Conservation (phyloP, 345 rosid genomes). For the Brassica rapa region DNA sequence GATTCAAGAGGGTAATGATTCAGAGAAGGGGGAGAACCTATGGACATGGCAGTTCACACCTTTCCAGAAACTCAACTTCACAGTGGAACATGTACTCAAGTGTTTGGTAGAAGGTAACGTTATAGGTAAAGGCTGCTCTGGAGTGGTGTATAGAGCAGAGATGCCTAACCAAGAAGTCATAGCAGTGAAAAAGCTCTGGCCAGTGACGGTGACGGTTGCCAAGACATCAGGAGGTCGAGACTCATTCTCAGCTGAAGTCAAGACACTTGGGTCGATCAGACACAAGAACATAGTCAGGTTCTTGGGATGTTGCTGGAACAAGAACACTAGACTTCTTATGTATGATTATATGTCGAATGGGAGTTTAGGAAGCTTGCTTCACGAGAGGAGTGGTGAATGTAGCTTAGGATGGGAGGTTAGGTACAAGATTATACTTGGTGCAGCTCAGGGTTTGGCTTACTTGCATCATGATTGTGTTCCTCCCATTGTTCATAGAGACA, state of each 20-base stretch:
- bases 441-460: slow-evolving; percentile 6
- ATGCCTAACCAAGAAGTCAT: slow-evolving; percentile 6
- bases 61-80: background rate
- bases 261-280: slow-evolving; percentile 3
- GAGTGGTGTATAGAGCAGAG: background rate
- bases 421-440: background rate
- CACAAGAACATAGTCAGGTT: background rate
- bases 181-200: slow-evolving; percentile 5
- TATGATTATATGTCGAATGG: slow-evolving; percentile 1
- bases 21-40: slow-evolving; percentile 52
- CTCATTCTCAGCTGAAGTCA: slow-evolving; percentile 3
- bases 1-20: slow-evolving; percentile 50
- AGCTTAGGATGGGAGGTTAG: background rate
- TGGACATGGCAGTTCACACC: slow-evolving; percentile 87
- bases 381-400: slow-evolving; percentile 1
- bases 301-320: slow-evolving; percentile 1
- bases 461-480: slow-evolving; percentile 4
- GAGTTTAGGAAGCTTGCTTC: background rate
- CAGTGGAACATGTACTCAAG: background rate
- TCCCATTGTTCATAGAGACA: slow-evolving; percentile 3
- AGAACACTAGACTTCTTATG: background rate
- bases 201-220: background rate
- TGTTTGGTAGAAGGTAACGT: background rate
- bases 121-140: background rate
- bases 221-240: background rate